phyloP scores from a whole-genome alignment of 2,329 filamentous ascomycete genomes.

The Colletotrichum somersetense region DNA sequence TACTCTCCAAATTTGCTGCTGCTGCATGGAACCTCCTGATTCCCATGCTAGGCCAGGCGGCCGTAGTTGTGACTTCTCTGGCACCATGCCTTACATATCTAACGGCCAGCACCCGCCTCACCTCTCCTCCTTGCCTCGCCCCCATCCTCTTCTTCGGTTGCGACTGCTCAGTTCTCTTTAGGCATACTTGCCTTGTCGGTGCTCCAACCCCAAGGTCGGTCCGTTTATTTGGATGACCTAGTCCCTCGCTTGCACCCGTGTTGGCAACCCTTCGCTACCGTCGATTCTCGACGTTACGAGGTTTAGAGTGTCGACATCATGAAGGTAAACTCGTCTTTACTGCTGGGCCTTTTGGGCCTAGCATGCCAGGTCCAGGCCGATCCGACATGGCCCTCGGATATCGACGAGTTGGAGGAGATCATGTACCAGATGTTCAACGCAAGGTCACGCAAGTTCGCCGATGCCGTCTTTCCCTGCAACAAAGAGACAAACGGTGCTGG shows the following conservation, averaged over 20 bases:
- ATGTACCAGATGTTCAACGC: constrained; percentile 71
- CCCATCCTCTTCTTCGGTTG: not conserved
- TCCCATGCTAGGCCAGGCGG: not conserved
- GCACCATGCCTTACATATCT: constrained; percentile 24
- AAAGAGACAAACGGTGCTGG: constrained; percentile 66
- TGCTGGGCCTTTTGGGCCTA: constrained; percentile 55
- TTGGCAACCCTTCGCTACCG: not conserved
- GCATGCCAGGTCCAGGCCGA: constrained; percentile 55
- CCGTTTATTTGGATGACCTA: not conserved
- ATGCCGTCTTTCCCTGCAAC: constrained; percentile 68
- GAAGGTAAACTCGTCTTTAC: constrained; percentile 46
- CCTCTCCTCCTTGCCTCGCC: constrained; percentile 1
- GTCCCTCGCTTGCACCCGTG: constrained; percentile 22
- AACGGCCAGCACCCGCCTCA: constrained; percentile 20
- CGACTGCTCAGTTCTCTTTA: constrained; percentile 14
- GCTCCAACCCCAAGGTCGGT: not conserved
- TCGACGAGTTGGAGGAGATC: constrained; percentile 74
- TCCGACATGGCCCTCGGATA: constrained; percentile 71
- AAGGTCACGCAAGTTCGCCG: constrained; percentile 66
- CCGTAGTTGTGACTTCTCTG: not conserved
- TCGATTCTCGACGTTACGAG: not conserved
- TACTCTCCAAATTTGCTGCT: constrained; percentile 5
- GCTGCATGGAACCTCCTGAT: constrained; percentile 18
- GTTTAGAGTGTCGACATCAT: constrained; percentile 44
- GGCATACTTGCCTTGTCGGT: not conserved